phyloP scores from a whole-genome alignment of 2,329 filamentous ascomycete species.

The Botrytis deweyae region DNA sequence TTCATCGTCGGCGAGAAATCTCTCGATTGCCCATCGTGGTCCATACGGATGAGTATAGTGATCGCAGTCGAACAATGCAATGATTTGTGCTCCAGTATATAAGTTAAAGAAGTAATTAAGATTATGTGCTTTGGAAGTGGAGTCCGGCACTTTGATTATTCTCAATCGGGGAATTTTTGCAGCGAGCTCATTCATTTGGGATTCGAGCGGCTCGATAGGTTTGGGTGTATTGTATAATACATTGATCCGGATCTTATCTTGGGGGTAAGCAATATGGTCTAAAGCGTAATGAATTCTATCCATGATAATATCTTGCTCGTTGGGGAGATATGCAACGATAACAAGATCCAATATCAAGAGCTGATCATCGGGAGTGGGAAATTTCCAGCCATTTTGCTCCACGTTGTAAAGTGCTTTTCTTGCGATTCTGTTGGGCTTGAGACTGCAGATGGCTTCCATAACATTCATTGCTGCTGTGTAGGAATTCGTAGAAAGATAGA shows the following conservation, averaged over 20 bases:
- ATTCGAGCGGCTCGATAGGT: conserved; percentile 48
- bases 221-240: conserved; percentile 50
- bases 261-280: conserved; percentile 48
- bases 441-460: conserved; percentile 44
- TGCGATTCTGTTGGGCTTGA: conserved; percentile 42
- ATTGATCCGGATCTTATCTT: conserved; percentile 48
- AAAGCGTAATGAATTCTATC: conserved; percentile 48
- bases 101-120: conserved; percentile 49
- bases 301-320: conserved; percentile 51
- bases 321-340: conserved; percentile 52
- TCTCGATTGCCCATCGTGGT: conserved; percentile 49
- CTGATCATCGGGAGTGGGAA: conserved; percentile 44
- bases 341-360: conserved; percentile 47
- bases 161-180: conserved; percentile 43
- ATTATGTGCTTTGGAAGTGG: conserved; percentile 51
- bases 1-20: conserved; percentile 45
- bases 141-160: conserved; percentile 49
- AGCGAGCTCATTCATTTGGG: conserved; percentile 43
- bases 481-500: conserved; percentile 46
- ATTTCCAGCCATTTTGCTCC: conserved; percentile 43
- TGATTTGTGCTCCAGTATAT: conserved; percentile 46
- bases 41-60: conserved; percentile 51
- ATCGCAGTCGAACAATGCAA: conserved; percentile 51
- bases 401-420: conserved; percentile 42
- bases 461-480: conserved; percentile 46